phyloP scores from a whole-genome alignment of 2,329 filamentous ascomycete genomes.

The Epichloe typhina region DNA sequence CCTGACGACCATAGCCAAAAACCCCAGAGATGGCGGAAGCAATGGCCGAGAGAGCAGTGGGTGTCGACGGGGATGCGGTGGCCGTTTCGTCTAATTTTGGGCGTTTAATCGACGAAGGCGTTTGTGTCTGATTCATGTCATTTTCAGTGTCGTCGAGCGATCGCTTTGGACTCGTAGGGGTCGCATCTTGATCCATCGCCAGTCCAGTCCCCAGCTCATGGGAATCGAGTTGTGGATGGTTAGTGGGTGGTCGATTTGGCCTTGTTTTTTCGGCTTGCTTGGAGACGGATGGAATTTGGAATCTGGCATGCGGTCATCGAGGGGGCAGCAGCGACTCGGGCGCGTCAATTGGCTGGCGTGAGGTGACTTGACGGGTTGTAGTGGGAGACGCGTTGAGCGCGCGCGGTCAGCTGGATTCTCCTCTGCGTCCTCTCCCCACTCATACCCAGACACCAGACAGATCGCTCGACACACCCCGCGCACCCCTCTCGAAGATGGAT shows the following conservation, averaged over 20 bases:
- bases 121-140: conserved; percentile 11
- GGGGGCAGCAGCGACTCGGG: neutral
- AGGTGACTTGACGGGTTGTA: neutral
- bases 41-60: conserved; percentile 18
- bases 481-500: too few species aligned
- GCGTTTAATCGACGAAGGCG: conserved; percentile 18
- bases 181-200: conserved; percentile 16
- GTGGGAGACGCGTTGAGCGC: conserved; percentile 4
- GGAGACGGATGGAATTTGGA: neutral
- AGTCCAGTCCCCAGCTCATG: neutral
- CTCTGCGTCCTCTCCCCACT: too few species aligned
- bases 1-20: conserved; percentile 12
- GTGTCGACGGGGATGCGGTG: conserved; percentile 14
- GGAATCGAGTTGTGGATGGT: neutral
- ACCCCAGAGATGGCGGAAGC: conserved; percentile 19
- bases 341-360: neutral
- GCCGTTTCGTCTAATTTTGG: conserved; percentile 17
- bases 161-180: conserved; percentile 8
- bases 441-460: too few species aligned
- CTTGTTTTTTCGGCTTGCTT: neutral
- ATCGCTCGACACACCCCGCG: too few species aligned
- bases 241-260: neutral
- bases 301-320: neutral
- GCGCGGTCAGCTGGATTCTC: neutral
- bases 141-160: conserved; percentile 10